phyloP scores from a whole-genome alignment of 441 rosid genomes.

The Mallotus japonicus region DNA sequence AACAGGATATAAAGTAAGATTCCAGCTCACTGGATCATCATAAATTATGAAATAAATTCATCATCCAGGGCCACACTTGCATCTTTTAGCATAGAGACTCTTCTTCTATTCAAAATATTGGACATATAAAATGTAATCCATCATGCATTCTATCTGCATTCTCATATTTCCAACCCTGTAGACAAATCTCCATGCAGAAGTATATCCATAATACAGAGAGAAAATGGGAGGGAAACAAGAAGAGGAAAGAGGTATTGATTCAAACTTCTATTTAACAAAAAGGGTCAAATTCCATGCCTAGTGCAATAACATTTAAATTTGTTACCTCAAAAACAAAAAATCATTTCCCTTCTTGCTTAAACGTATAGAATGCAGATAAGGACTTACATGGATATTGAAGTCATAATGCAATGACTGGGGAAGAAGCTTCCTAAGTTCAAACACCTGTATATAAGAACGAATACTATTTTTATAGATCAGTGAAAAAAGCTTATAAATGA shows the following conservation, averaged over 20 bases:
- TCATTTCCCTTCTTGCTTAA: neutral
- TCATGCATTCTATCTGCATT: slow-evolving; percentile 1
- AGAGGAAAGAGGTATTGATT: neutral
- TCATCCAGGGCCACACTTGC: neutral
- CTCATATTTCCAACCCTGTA: neutral
- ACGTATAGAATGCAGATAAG: slow-evolving; percentile 13
- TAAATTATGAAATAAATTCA: neutral
- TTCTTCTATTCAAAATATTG: neutral
- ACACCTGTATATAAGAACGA: slow-evolving; percentile 47
- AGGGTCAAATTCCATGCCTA: neutral
- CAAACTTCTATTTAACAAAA: slow-evolving; percentile 9
- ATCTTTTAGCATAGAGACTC: neutral
- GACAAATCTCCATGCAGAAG: neutral
- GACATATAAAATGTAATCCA: neutral
- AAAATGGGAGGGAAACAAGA: neutral
- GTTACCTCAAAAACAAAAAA: neutral
- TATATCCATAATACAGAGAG: neutral
- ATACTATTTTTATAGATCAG: neutral
- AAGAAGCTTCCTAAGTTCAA: slow-evolving; percentile 88
- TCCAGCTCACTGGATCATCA: neutral
- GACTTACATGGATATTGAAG: slow-evolving; percentile 88
- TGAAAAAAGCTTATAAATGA: neutral
- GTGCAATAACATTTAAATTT: neutral
- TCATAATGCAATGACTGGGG: slow-evolving; percentile 63
- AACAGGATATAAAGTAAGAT: neutral